Conservation (phyloP, 371 early-diverging fungal genomes). For the Furculomyces boomerangus region DNA sequence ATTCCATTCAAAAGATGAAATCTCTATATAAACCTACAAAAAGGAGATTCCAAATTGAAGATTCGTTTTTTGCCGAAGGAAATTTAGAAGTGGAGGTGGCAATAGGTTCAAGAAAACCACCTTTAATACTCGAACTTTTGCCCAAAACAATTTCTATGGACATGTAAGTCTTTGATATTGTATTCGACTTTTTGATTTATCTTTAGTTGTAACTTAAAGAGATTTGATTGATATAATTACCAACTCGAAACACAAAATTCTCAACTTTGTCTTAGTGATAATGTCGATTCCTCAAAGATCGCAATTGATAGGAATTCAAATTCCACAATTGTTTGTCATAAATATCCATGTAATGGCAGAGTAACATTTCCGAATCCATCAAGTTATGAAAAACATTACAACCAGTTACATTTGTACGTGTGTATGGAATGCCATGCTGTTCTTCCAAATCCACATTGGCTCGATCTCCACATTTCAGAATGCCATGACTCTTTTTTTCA, state of each 20-base stretch:
- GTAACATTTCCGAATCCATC: slow-evolving; percentile 4
- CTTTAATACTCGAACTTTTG: not conserved
- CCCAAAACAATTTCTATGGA: too few relatives aligned
- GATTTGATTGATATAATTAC: too few relatives aligned
- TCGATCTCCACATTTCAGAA: slow-evolving; percentile 21
- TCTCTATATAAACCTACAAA: slow-evolving; percentile 14
- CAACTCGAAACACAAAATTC: not conserved
- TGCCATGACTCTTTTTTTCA: slow-evolving; percentile 17
- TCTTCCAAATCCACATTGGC: slow-evolving; percentile 19
- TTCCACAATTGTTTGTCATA: slow-evolving; percentile 12
- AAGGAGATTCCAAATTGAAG: slow-evolving; percentile 11
- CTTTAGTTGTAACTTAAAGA: too few relatives aligned
- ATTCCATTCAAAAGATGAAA: not conserved
- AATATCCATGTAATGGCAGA: slow-evolving; percentile 15
- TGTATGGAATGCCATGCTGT: slow-evolving; percentile 12
- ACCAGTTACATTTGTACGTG: slow-evolving; percentile 12
- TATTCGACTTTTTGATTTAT: too few relatives aligned
- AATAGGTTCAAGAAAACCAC: slow-evolving; percentile 1
- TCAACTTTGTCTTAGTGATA: not conserved
- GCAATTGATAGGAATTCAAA: too few relatives aligned
- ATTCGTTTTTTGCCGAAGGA: slow-evolving; percentile 16
- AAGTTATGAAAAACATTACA: slow-evolving; percentile 17
- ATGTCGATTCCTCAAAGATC: too few relatives aligned
- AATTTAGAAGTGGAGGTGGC: slow-evolving; percentile 9
- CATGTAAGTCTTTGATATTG: too few relatives aligned